Conservation (phyloP, 306 rosid species). For the Acmispon strigosus region DNA sequence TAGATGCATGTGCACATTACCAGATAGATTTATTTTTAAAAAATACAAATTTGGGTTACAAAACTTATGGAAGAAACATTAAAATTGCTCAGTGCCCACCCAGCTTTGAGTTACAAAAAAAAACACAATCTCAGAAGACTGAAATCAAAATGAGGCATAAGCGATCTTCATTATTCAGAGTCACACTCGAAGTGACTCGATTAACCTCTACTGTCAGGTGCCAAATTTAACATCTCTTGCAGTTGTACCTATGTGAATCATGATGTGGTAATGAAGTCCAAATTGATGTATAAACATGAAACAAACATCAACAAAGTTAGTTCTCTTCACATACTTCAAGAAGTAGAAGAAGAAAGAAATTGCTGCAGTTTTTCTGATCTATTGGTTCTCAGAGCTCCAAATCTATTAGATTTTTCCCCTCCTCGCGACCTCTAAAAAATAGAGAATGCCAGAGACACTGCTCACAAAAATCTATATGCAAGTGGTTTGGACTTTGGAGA, state of each 20-base stretch:
- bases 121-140: background rate
- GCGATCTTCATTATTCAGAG: background rate
- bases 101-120: background rate
- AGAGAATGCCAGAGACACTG: too few relatives aligned
- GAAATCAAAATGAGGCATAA: background rate
- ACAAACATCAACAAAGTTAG: background rate
- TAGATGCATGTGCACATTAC: too few relatives aligned
- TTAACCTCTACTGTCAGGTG: too few relatives aligned
- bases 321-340: background rate
- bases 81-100: background rate
- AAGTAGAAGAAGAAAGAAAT: background rate
- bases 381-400: background rate
- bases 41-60: too few relatives aligned
- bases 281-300: background rate
- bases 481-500: conserved; percentile 1
- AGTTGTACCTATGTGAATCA: too few relatives aligned
- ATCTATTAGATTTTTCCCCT: background rate
- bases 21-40: too few relatives aligned
- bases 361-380: background rate
- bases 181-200: too few relatives aligned
- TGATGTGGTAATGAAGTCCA: background rate
- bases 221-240: too few relatives aligned
- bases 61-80: background rate
- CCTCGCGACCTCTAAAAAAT: background rate
- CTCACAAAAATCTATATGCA: background rate